Percentiles rank a stretch among this genome's conserved stretches.
phyloP scores from a whole-genome alignment of 768 basidiomycete genomes.

The Mycena galopus region DNA sequence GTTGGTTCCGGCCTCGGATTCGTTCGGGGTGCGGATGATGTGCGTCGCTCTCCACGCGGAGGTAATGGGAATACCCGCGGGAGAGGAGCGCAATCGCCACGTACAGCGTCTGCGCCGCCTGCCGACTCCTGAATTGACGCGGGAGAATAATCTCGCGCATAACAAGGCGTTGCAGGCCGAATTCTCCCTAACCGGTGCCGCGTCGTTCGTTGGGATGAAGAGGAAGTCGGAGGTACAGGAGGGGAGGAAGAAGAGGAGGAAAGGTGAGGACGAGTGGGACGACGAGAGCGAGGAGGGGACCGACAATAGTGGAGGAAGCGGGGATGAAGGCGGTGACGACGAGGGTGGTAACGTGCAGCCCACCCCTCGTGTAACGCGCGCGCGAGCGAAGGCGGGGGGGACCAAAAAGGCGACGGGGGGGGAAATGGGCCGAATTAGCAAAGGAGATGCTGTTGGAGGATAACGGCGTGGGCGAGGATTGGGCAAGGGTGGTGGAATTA shows the following conservation, averaged over 20 bases:
- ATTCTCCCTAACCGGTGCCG: neutral
- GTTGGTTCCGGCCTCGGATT: neutral
- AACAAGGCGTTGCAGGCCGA: neutral
- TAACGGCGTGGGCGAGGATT: neutral
- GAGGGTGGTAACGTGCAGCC: neutral
- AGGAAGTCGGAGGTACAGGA: neutral
- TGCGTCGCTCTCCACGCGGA: neutral
- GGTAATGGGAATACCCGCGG: neutral
- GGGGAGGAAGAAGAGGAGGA: neutral
- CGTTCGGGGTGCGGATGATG: neutral
- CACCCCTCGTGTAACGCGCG: neutral
- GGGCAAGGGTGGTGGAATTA: neutral
- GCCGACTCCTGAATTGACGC: neutral
- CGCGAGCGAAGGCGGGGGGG: neutral
- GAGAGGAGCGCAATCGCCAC: neutral
- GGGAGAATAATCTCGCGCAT: conserved; percentile 2
- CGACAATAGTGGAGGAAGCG: too few species aligned
- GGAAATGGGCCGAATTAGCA: neutral
- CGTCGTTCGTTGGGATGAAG: conserved; percentile 11
- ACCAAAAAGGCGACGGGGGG: neutral
- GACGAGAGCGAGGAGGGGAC: neutral
- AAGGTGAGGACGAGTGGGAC: neutral
- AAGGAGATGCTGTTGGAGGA: neutral
- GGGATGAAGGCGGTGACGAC: neutral
- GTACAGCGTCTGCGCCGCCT: neutral